Evolutionary conservation across 1,139 yeast species (phyloP).

Genomic region (Magnusiomyces fungicola): DNA sequence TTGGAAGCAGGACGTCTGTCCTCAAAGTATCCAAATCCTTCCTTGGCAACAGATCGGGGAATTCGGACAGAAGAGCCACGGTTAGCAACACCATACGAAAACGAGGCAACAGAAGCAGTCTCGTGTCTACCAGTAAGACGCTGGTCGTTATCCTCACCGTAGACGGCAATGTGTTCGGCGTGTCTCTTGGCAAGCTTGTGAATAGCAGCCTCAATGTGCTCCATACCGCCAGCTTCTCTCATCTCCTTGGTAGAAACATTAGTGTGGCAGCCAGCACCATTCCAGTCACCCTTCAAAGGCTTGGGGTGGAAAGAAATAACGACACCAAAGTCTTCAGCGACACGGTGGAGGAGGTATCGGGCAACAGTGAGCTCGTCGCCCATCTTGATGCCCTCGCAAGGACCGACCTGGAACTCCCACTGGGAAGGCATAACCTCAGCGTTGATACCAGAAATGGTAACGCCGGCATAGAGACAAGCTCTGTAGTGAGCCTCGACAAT

Average conservation of each 20-base stretch:
- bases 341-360: conserved; percentile 85
- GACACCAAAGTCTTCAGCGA: conserved; percentile 97
- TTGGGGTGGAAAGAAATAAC: conserved; percentile 99
- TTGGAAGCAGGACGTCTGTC: conserved; percentile 99
- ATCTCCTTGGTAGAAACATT: conserved; percentile 87
- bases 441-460: conserved; percentile 88
- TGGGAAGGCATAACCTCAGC: conserved; percentile 99
- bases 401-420: conserved; percentile 99
- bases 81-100: conserved; percentile 98
- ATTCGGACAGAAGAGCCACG: conserved; percentile 98
- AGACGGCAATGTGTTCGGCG: conserved; percentile 88
- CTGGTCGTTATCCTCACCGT: conserved; percentile 89
- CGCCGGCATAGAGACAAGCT: conserved; percentile 91
- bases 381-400: conserved; percentile 90
- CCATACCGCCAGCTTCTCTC: conserved; percentile 97
- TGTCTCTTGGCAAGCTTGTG: conserved; percentile 94
- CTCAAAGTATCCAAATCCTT: conserved; percentile 96
- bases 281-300: conserved; percentile 98
- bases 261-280: conserved; percentile 99
- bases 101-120: conserved; percentile 87
- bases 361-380: conserved; percentile 98
- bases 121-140: conserved; percentile 98
- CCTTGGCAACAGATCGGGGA: conserved; percentile 97
- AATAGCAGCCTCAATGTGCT: conserved; percentile 83
- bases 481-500: conserved; percentile 98